A percentile compares a stretch with the other conserved stretches of the same genome.
Evolutionary conservation across 352 stramenopile genomes (phyloP).

Genomic region (Saprolegnia diclina): DNA sequence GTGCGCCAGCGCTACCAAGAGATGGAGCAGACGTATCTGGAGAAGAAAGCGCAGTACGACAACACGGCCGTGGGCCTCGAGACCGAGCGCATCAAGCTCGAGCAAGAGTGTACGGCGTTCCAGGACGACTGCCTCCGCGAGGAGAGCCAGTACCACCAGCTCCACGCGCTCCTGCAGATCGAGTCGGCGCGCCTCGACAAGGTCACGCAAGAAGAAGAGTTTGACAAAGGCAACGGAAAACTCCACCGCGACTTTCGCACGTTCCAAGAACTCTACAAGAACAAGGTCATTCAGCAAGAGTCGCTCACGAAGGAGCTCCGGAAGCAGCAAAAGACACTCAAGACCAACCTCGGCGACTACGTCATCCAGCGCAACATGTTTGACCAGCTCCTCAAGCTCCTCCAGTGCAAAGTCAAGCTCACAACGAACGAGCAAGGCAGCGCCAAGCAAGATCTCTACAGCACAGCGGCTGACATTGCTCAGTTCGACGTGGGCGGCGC

Average conservation of each 20-base stretch:
- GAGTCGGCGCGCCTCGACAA: constrained; percentile 72
- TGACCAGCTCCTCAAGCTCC: constrained; percentile 67
- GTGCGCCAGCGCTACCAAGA: constrained; percentile 87
- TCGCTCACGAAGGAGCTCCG: constrained; percentile 83
- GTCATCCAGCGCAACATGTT: constrained; percentile 83
- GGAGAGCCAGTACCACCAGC: constrained; percentile 80
- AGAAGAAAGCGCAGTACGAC: constrained; percentile 86
- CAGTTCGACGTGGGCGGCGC: constrained; percentile 73
- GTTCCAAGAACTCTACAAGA: constrained; percentile 88
- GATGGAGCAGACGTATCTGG: constrained; percentile 82
- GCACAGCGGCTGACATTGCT: constrained; percentile 56
- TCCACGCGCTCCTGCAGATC: constrained; percentile 73
- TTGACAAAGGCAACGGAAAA: constrained; percentile 69
- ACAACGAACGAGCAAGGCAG: constrained; percentile 28
- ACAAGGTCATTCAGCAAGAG: constrained; percentile 89
- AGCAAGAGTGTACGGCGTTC: constrained; percentile 83
- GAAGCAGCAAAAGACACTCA: constrained; percentile 87
- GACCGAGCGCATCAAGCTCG: constrained; percentile 85
- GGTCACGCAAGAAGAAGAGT: constrained; percentile 81
- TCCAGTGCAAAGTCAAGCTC: constrained; percentile 70
- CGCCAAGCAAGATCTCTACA: constrained; percentile 41
- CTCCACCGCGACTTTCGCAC: constrained; percentile 83
- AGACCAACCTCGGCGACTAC: constrained; percentile 67
- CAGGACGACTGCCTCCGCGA: constrained; percentile 85
- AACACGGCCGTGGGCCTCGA: constrained; percentile 82